Conservation (phyloP, 495 filamentous ascomycete genomes). For the Hypoxylon lienhwacheense region DNA sequence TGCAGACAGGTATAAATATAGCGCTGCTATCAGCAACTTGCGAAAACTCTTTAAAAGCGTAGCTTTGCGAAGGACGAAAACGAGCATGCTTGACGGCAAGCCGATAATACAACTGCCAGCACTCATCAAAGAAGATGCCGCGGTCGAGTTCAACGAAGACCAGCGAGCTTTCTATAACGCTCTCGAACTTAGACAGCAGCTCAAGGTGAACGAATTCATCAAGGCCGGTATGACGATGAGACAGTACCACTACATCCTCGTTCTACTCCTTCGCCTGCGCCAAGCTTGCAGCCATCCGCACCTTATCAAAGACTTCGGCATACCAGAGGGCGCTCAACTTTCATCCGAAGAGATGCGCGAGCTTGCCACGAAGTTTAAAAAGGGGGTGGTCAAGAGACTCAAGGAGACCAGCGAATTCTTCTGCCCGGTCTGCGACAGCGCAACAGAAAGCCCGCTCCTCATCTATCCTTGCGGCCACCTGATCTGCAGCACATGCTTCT, state of each 20-base stretch:
- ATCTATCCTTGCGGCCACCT: conserved; percentile 85
- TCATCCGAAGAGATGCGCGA: conserved; percentile 60
- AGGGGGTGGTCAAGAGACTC: conserved; percentile 67
- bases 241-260: conserved; percentile 82
- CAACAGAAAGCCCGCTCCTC: conserved; percentile 71
- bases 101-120: conserved; percentile 77
- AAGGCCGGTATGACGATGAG: conserved; percentile 69
- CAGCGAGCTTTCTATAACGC: conserved; percentile 72
- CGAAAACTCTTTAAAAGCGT: conserved; percentile 82
- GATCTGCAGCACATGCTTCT: conserved; percentile 78
- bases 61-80: conserved; percentile 83
- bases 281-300: conserved; percentile 94
- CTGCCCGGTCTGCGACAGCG: conserved; percentile 84
- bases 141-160: conserved; percentile 74
- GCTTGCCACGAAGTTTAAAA: conserved; percentile 64
- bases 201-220: conserved; percentile 78
- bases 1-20: conserved; percentile 32
- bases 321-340: conserved; percentile 48
- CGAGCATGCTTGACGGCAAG: conserved; percentile 78
- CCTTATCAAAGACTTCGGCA: conserved; percentile 75
- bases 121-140: conserved; percentile 64
- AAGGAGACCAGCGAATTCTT: conserved; percentile 59
- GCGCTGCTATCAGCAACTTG: conserved; percentile 67
- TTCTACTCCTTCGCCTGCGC: conserved; percentile 83
- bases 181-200: conserved; percentile 66